A percentile compares a stretch with the other conserved stretches of the same genome.
Evolutionary conservation across 176 grass and related monocot genomes (phyloP).

Genomic region (Zea luxurians): DNA sequence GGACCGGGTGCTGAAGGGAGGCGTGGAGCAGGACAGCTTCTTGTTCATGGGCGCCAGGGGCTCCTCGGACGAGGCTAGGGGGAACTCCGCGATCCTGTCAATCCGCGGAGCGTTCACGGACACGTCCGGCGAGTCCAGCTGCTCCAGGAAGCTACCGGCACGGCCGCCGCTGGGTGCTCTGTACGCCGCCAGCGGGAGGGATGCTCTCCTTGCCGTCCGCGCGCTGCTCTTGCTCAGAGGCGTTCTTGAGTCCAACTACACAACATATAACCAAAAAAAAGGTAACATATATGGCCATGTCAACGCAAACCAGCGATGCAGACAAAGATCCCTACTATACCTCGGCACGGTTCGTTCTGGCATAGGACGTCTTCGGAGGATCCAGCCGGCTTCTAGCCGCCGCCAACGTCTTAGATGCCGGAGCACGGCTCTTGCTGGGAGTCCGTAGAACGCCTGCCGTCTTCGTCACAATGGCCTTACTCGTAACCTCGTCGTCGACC

Average conservation of each 20-base stretch:
- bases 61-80: slow-evolving; percentile 64
- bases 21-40: slow-evolving; percentile 47
- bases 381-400: slow-evolving; percentile 51
- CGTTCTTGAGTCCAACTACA: slow-evolving; percentile 38
- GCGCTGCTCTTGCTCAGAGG: slow-evolving; percentile 34
- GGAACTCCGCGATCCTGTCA: slow-evolving; percentile 87
- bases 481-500: slow-evolving; percentile 51
- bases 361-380: slow-evolving; percentile 59
- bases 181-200: slow-evolving; percentile 61
- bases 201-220: slow-evolving; percentile 47
- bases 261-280: slow-evolving; percentile 14
- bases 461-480: slow-evolving; percentile 58
- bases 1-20: slow-evolving; percentile 60
- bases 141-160: slow-evolving; percentile 51
- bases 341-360: slow-evolving; percentile 49
- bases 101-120: slow-evolving; percentile 87
- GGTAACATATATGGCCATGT: not conserved
- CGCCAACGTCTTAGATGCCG: slow-evolving; percentile 47
- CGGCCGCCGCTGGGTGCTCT: slow-evolving; percentile 41
- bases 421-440: slow-evolving; percentile 43
- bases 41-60: slow-evolving; percentile 46
- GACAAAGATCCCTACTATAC: slow-evolving; percentile 31
- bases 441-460: slow-evolving; percentile 52
- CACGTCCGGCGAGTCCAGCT: slow-evolving; percentile 61
- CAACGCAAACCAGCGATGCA: too few species aligned